These are phyloP conservation scores for Debaryomyces singareniensis DNA, from an alignment of 1,139 yeast genomes.

Conservation along the genomic window DNA sequence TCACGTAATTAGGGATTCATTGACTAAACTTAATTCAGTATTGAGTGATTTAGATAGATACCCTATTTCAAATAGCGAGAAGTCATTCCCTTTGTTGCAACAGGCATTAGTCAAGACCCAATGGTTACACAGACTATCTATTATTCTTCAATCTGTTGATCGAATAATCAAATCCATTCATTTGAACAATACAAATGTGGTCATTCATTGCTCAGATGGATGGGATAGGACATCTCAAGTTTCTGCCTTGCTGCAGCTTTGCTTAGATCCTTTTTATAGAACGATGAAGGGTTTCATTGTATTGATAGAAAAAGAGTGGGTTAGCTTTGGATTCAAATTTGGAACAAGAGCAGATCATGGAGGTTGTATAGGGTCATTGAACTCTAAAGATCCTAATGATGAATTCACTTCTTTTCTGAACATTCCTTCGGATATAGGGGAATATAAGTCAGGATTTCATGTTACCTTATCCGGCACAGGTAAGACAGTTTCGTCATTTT, in stretches of 20 bases:
- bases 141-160: constrained; percentile 71
- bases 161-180: constrained; percentile 74
- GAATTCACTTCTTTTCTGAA: not conserved
- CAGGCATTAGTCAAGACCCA: constrained; percentile 55
- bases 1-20: constrained; percentile 88
- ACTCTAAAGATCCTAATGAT: not conserved
- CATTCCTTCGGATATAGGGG: not conserved
- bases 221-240: constrained; percentile 97
- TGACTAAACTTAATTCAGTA: constrained; percentile 55
- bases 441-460: not conserved
- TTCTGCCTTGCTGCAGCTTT: constrained; percentile 75
- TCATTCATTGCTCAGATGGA: constrained; percentile 95
- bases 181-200: constrained; percentile 72
- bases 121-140: constrained; percentile 73
- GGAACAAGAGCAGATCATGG: constrained; percentile 77
- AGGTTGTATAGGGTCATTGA: constrained; percentile 38
- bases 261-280: constrained; percentile 85
- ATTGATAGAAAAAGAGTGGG: constrained; percentile 90
- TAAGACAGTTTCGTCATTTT: constrained; percentile 16
- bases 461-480: constrained; percentile 3
- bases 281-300: constrained; percentile 83
- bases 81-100: constrained; percentile 28
- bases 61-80: constrained; percentile 25
- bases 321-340: constrained; percentile 89
- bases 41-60: constrained; percentile 63